Conservation (phyloP, 345 rosid genomes). For the Gossypioides kirkii region DNA sequence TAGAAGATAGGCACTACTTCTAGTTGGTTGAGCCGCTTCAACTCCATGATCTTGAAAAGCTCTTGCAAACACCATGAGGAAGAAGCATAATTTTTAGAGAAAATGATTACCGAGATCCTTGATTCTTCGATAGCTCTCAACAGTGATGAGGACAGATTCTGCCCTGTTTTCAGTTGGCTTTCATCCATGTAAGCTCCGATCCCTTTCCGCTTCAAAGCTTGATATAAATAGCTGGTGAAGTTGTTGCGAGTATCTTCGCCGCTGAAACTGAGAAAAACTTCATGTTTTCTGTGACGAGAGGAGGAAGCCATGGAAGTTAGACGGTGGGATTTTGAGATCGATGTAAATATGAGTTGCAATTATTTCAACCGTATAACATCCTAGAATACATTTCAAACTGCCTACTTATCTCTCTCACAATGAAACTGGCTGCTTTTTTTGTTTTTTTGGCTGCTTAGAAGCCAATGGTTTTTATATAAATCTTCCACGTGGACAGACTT, state of each 20-base stretch:
- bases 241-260: slow-evolving; percentile 19
- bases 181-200: neutral
- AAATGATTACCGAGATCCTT: neutral
- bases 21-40: neutral
- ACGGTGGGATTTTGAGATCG: too few species aligned
- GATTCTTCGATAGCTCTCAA: neutral
- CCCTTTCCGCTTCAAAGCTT: slow-evolving; percentile 9
- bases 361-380: too few species aligned
- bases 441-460: too few species aligned
- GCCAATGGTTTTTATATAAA: too few species aligned
- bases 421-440: too few species aligned
- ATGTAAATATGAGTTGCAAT: too few species aligned
- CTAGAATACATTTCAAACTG: too few species aligned
- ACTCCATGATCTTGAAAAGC: neutral
- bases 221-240: slow-evolving; percentile 25
- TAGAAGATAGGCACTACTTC: neutral
- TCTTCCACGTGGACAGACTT: too few species aligned
- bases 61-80: neutral
- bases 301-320: neutral
- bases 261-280: slow-evolving; percentile 28
- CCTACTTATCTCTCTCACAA: too few species aligned
- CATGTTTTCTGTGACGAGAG: slow-evolving; percentile 16
- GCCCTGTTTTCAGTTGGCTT: neutral
- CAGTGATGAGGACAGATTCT: neutral
- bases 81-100: neutral